Percentiles rank a stretch among this genome's conserved stretches.
Evolutionary conservation across 2,329 filamentous ascomycete species (phyloP).

Genomic region (Paraphoma chrysanthemicola): DNA sequence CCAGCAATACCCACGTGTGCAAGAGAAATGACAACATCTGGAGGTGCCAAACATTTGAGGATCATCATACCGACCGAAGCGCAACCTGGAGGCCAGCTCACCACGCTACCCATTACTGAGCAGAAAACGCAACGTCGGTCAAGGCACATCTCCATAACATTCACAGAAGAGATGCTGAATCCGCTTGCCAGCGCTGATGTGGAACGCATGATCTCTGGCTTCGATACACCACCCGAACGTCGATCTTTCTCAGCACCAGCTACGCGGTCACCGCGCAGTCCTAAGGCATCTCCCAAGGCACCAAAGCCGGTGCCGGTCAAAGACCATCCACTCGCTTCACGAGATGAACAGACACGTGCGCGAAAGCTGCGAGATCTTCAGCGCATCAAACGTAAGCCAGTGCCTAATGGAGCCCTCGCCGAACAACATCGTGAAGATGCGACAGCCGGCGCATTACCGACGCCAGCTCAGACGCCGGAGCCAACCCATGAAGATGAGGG

Average conservation of each 20-base stretch:
- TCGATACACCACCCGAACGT: constrained; percentile 8
- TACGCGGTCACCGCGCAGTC: constrained; percentile 18
- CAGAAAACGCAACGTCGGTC: constrained; percentile 13
- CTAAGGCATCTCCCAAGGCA: constrained; percentile 20
- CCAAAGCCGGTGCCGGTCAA: constrained; percentile 23
- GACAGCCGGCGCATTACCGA: constrained; percentile 16
- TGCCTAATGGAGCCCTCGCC: constrained; percentile 3
- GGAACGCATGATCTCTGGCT: constrained; percentile 23
- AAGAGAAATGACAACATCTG: constrained; percentile 35
- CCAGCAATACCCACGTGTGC: constrained; percentile 31
- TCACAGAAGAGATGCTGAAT: constrained; percentile 37
- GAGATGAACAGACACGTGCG: constrained; percentile 30
- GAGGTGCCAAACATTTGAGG: constrained; percentile 37
- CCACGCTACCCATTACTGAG: constrained; percentile 9
- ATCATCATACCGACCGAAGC: constrained; percentile 34
- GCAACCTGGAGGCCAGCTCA: constrained; percentile 9
- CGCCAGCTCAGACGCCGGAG: constrained; percentile 22
- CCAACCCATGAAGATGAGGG: constrained; percentile 14
- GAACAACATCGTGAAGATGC: constrained; percentile 12
- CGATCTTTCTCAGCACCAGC: constrained; percentile 20
- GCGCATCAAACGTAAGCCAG: constrained; percentile 27
- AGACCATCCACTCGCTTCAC: constrained; percentile 29
- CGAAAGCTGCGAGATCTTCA: constrained; percentile 36
- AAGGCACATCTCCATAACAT: constrained; percentile 24
- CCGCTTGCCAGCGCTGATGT: constrained; percentile 27